These are phyloP conservation scores for Globisporangium apiculatum DNA, from an alignment of 352 stramenopile genomes.

Conservation along the genomic window DNA sequence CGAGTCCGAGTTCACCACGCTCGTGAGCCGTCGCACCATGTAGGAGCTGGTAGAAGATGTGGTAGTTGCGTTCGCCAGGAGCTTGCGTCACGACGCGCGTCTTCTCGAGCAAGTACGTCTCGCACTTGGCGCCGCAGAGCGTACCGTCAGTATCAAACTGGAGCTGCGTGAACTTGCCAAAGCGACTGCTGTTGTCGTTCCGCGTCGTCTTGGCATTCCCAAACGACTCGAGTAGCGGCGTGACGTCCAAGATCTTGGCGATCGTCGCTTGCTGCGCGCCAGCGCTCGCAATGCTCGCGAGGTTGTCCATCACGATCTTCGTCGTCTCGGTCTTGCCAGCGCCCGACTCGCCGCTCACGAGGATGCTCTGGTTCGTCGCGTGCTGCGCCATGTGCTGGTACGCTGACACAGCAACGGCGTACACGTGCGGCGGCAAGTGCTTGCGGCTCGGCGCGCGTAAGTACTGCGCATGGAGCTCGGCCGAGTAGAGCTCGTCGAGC, in stretches of 20 bases:
- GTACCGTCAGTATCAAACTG: conserved; percentile 82
- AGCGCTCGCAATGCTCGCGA: conserved; percentile 60
- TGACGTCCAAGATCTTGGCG: conserved; percentile 93
- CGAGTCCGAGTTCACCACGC: conserved; percentile 35
- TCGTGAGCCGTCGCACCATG: conserved; percentile 33
- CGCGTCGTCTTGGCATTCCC: conserved; percentile 96
- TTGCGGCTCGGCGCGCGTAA: conserved; percentile 28
- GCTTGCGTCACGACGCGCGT: conserved; percentile 91
- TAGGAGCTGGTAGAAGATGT: conserved; percentile 94
- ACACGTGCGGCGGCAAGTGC: conserved; percentile 64
- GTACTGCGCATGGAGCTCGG: conserved; percentile 65
- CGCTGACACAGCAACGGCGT: conserved; percentile 57
- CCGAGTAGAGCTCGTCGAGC: conserved; percentile 73
- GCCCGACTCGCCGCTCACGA: conserved; percentile 82
- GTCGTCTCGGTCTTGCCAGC: conserved; percentile 92
- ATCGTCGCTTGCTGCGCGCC: conserved; percentile 51
- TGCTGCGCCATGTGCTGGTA: conserved; percentile 56
- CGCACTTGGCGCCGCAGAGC: conserved; percentile 85
- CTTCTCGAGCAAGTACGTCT: conserved; percentile 96
- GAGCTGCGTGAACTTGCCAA: conserved; percentile 97
- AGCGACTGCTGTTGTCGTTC: conserved; percentile 96
- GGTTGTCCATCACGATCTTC: conserved; percentile 88
- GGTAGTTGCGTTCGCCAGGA: conserved; percentile 90
- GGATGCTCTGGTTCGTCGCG: conserved; percentile 72
- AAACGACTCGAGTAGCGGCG: conserved; percentile 97